Evolutionary conservation across 495 filamentous ascomycete species (phyloP).

Genomic region (Extremus antarcticus): DNA sequence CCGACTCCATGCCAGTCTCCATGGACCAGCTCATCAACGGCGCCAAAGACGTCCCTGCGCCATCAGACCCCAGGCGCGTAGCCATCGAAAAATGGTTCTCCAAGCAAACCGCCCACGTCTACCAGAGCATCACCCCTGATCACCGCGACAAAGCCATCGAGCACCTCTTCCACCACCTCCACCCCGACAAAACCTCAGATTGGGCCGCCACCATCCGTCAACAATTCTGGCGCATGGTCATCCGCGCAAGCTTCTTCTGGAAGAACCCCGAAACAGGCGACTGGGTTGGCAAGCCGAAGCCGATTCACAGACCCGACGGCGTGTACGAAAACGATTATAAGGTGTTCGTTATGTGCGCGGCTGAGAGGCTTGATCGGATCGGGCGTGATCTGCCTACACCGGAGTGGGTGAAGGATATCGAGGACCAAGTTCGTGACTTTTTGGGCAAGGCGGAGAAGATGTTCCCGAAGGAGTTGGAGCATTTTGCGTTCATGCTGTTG

Average conservation of each 20-base stretch:
- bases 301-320: neutral
- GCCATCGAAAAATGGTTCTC: neutral
- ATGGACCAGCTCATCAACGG: neutral
- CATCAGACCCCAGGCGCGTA: neutral
- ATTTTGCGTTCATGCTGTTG: slow-evolving; percentile 3
- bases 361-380: neutral
- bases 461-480: neutral
- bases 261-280: neutral
- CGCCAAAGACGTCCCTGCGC: neutral
- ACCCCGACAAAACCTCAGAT: neutral
- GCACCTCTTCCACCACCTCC: neutral
- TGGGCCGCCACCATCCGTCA: neutral
- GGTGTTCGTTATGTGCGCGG: slow-evolving; percentile 1
- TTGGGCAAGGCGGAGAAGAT: slow-evolving; percentile 1
- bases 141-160: neutral
- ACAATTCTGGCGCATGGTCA: slow-evolving; percentile 2
- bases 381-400: neutral
- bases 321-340: neutral
- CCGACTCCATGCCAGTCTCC: neutral
- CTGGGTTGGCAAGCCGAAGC: neutral
- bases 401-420: neutral
- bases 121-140: neutral
- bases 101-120: neutral
- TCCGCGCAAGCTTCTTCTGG: slow-evolving; percentile 8
- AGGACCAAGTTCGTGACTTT: neutral